Evolutionary conservation across 78 protist genomes (phyloP), one percentile per base, ranked within the genome.

Genomic region (Protostelium mycophagum): DNA sequence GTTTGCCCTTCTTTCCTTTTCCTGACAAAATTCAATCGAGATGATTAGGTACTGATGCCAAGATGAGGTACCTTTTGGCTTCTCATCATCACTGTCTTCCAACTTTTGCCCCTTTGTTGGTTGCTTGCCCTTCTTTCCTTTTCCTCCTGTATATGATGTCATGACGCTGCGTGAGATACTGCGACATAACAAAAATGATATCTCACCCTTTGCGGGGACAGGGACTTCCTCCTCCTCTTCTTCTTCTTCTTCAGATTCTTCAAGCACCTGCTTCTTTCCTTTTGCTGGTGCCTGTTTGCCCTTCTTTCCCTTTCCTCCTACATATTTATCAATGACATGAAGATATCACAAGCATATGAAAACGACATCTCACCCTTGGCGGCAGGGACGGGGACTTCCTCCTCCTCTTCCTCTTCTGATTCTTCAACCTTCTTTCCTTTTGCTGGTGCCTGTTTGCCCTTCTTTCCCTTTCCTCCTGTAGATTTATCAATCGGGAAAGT

Each of bases 151-250:
- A 51, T 5, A 5, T n/a, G n/a, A n/a, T n/a, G n/a, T n/a, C n/a
- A n/a, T n/a, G n/a, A n/a, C n/a, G n/a, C n/a, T n/a, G n/a, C n/a
- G n/a, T n/a, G n/a, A n/a, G n/a, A n/a, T n/a, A n/a, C n/a, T n/a
- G n/a, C n/a, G n/a, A n/a, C n/a, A n/a, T n/a, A n/a, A n/a, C n/a
- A n/a, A n/a, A n/a, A n/a, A n/a, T n/a, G n/a, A n/a, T n/a, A n/a
- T n/a, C 73, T 51, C 83, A 9, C 89, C 89, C 37, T 92, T 92
- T 38, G 85, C 91, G 88, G 94, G 94, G 85, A 88, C 91, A 36
- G 91, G 91, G n/a, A 88, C 84, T 35, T 89, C 94, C 85, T 86
- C 31, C 73, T 51, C 16, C 36, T 5, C 88, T 85, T 35, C 39
- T 63, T 51, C 88, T 51, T 0, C 86, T 85, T 34, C 90, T 0